Evolutionary conservation across 495 filamentous ascomycete genomes (phyloP).

Genomic region (Thermothielavioides terrestris): DNA sequence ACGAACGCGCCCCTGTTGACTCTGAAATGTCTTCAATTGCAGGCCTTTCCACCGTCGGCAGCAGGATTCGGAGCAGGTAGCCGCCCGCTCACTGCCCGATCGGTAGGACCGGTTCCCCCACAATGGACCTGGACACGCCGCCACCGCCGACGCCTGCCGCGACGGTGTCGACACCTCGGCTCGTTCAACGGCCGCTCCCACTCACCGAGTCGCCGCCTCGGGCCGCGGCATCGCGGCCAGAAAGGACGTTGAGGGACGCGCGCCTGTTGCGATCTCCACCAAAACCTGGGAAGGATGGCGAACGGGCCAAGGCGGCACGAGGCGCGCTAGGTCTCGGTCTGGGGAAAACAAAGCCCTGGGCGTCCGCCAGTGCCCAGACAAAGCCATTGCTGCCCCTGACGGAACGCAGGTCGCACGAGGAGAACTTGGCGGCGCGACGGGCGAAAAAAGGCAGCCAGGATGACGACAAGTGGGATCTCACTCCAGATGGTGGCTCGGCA

Average conservation of each 20-base stretch:
- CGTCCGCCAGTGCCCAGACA: conserved; percentile 19
- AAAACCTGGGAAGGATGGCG: conserved; percentile 16
- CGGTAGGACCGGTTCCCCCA: conserved; percentile 10
- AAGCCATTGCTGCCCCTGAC: conserved; percentile 37
- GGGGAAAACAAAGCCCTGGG: conserved; percentile 24
- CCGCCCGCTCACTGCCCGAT: conserved; percentile 15
- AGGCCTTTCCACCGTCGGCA: conserved; percentile 14
- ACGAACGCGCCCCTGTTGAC: conserved; percentile 9
- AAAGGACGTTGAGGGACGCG: conserved; percentile 10
- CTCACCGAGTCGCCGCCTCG: conserved; percentile 11
- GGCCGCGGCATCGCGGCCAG: conserved; percentile 1
- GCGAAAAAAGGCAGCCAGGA: conserved; percentile 25
- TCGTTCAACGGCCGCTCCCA: conserved; percentile 16
- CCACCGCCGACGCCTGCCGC: conserved; percentile 16
- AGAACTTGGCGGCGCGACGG: conserved; percentile 20
- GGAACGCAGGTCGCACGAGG: conserved; percentile 35
- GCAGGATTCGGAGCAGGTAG: conserved; percentile 16
- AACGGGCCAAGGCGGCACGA: conserved; percentile 6
- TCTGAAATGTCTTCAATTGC: conserved; percentile 21
- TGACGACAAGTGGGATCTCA: conserved; percentile 40
- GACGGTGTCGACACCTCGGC: conserved; percentile 12
- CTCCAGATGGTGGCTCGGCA: conserved; percentile 42
- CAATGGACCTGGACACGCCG: conserved; percentile 17
- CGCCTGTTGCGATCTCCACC: conserved; percentile 9
- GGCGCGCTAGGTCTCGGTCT: conserved; percentile 9